Conservation (phyloP, 345 rosid species). For the Trapa bicornis region DNA sequence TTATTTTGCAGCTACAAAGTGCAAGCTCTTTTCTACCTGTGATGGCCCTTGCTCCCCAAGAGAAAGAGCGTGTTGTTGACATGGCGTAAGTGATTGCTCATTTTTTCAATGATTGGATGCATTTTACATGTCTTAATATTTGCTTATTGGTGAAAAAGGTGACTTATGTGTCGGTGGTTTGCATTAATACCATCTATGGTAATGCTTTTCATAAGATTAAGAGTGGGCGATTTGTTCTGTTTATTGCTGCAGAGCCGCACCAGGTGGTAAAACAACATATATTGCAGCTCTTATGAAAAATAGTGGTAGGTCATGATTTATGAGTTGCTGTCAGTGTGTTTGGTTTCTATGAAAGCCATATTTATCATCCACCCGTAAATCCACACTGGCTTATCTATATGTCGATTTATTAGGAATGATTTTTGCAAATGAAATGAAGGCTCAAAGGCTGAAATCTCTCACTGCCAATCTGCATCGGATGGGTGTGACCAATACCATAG, state of each 20-base stretch:
- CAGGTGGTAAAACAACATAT: constrained; percentile 55
- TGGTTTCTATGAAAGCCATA: background rate
- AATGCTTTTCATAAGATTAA: background rate
- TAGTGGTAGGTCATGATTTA: constrained; percentile 37
- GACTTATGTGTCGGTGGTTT: background rate
- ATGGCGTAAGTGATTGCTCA: constrained; percentile 64
- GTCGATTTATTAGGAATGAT: constrained; percentile 39
- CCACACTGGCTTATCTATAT: background rate
- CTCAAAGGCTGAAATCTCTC: constrained; percentile 64
- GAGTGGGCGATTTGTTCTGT: background rate
- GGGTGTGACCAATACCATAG: constrained; percentile 90
- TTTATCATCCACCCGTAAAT: background rate
- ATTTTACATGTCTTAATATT: background rate
- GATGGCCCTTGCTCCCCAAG: constrained; percentile 98
- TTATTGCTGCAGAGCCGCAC: constrained; percentile 63
- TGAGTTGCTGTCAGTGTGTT: background rate
- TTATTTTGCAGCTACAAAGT: constrained; percentile 61
- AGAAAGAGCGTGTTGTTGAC: constrained; percentile 77
- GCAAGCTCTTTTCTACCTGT: constrained; percentile 95
- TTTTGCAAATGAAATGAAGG: constrained; percentile 89
- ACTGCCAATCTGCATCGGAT: constrained; percentile 87
- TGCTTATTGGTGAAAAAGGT: background rate
- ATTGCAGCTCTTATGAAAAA: constrained; percentile 43
- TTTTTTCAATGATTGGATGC: background rate
- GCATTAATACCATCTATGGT: background rate